Conservation (phyloP, 192 early-diverging fungal genomes). For the Ambispora gerdemannii region DNA sequence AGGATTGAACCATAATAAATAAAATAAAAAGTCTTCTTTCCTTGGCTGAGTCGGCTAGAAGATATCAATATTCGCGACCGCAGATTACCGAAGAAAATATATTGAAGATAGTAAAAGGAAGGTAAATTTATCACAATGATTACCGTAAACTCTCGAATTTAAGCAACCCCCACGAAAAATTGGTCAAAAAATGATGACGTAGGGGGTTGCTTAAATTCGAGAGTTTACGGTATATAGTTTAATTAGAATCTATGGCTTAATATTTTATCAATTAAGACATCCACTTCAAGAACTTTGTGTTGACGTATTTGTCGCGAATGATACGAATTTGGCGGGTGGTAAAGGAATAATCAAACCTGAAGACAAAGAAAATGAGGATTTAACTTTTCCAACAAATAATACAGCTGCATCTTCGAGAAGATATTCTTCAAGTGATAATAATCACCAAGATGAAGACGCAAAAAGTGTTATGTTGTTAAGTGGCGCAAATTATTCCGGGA, state of each 20-base stretch:
- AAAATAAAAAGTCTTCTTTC: constrained; percentile 53
- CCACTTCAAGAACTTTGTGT: constrained; percentile 60
- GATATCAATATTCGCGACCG: constrained; percentile 56
- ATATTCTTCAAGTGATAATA: too few relatives aligned
- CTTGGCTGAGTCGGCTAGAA: constrained; percentile 54
- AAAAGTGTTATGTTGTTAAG: constrained; percentile 63
- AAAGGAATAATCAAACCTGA: constrained; percentile 29
- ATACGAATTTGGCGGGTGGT: constrained; percentile 48
- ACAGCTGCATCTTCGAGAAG: background rate
- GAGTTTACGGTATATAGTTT: too few relatives aligned
- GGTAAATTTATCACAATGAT: constrained; percentile 48
- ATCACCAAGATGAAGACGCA: background rate
- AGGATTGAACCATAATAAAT: too few relatives aligned
- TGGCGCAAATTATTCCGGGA: constrained; percentile 85
- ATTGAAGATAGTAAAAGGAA: constrained; percentile 59
- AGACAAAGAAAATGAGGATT: background rate
- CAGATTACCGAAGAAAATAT: constrained; percentile 53
- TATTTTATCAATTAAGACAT: constrained; percentile 46
- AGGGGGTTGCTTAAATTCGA: too few relatives aligned
- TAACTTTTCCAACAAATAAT: background rate
- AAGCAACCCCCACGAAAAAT: too few relatives aligned
- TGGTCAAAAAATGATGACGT: too few relatives aligned
- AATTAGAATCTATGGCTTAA: too few relatives aligned
- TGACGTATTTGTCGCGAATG: constrained; percentile 71
- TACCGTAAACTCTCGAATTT: too few relatives aligned